Evolutionary conservation across 192 early-diverging fungal genomes (phyloP).

Genomic region (Rhizophagus clarus): DNA sequence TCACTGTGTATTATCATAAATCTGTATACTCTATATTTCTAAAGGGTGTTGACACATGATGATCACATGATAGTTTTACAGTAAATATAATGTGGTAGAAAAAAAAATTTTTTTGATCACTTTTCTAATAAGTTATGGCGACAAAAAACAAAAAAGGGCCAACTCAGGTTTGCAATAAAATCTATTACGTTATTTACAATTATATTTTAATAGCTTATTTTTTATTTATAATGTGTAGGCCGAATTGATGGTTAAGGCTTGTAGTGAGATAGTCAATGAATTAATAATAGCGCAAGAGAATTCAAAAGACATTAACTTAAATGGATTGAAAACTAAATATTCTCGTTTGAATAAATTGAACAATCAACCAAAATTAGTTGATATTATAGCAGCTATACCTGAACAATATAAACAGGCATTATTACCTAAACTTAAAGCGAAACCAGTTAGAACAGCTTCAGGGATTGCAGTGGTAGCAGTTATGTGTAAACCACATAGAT

Average conservation of each 20-base stretch:
- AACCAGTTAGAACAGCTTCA: slow-evolving; percentile 94
- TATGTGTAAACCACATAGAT: slow-evolving; percentile 96
- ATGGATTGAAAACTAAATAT: slow-evolving; percentile 77
- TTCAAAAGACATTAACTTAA: slow-evolving; percentile 84
- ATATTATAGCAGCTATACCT: slow-evolving; percentile 98
- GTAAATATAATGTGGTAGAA: too few species aligned
- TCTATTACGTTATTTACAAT: neutral
- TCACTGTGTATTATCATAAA: too few species aligned
- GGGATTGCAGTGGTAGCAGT: slow-evolving; percentile 95
- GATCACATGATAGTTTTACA: too few species aligned
- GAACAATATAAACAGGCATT: slow-evolving; percentile 86
- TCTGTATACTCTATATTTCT: too few species aligned
- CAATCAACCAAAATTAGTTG: slow-evolving; percentile 91
- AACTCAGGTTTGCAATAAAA: neutral
- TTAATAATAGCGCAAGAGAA: slow-evolving; percentile 70
- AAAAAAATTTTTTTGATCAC: too few species aligned
- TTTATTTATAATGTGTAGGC: slow-evolving; percentile 40
- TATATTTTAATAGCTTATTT: neutral
- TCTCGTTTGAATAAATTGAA: slow-evolving; percentile 74
- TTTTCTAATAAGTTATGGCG: neutral
- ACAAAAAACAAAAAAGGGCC: neutral
- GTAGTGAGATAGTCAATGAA: slow-evolving; percentile 90
- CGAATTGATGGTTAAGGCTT: slow-evolving; percentile 83
- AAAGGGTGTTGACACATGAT: too few species aligned
- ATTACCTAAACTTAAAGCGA: slow-evolving; percentile 87